Evolutionary conservation across 768 basidiomycete species (phyloP).

Genomic region (Amanita fuliginea): DNA sequence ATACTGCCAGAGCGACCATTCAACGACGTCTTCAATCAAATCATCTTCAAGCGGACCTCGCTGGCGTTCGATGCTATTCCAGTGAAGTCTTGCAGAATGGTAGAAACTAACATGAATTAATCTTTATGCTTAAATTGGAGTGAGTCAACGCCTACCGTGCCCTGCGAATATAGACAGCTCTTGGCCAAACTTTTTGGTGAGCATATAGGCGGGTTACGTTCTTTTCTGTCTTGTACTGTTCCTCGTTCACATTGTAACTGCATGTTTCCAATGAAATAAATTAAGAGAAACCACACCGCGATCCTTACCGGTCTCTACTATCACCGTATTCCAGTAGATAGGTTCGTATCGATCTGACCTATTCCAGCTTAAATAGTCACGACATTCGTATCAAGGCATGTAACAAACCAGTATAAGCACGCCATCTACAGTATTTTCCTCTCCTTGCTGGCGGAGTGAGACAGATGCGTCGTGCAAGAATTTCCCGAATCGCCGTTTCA

Average conservation of each 20-base stretch:
- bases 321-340: conserved; percentile 71
- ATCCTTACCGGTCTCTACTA: conserved; percentile 40
- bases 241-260: conserved; percentile 48
- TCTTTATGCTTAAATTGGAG: not conserved
- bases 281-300: not conserved
- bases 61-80: conserved; percentile 64
- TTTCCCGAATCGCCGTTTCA: conserved; percentile 53
- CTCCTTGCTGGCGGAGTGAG: conserved; percentile 58
- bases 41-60: conserved; percentile 47
- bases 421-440: conserved; percentile 74
- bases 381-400: not conserved
- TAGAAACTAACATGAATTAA: conserved; percentile 34
- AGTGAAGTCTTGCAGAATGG: conserved; percentile 55
- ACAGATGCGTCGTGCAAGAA: conserved; percentile 65
- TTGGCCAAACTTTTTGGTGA: conserved; percentile 68
- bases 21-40: conserved; percentile 59
- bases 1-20: conserved; percentile 76
- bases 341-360: conserved; percentile 61
- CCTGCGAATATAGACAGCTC: conserved; percentile 55
- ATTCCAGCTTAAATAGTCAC: not conserved
- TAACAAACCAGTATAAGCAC: conserved; percentile 56
- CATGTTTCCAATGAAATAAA: not conserved
- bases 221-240: conserved; percentile 48
- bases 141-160: conserved; percentile 40
- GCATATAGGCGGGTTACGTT: conserved; percentile 58